Conservation (phyloP, 1,284 basidiomycete genomes). For the Moesziomyces aphidis region DNA sequence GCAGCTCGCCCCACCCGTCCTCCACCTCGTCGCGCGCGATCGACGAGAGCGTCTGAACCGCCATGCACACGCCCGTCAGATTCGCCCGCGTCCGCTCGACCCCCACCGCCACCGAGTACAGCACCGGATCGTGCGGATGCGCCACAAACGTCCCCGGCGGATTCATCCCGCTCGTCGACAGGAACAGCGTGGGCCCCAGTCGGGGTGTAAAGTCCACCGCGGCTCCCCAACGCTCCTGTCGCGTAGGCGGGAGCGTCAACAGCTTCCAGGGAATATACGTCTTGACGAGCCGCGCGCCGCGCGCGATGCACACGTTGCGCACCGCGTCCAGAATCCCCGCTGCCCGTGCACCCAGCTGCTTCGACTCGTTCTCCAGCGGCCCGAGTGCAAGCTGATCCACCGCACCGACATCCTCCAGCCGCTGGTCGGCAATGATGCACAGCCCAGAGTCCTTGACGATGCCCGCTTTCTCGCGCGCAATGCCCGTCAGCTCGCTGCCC, state of each 20-base stretch:
- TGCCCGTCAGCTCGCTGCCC: constrained; percentile 79
- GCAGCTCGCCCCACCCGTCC: constrained; percentile 55
- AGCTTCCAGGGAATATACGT: constrained; percentile 46
- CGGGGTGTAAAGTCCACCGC: constrained; percentile 30
- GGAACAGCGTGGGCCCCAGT: constrained; percentile 36
- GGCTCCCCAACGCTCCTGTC: constrained; percentile 25
- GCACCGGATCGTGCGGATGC: constrained; percentile 44
- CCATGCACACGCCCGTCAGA: constrained; percentile 55
- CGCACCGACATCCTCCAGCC: constrained; percentile 16
- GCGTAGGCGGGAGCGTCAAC: constrained; percentile 32
- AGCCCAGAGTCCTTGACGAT: constrained; percentile 79
- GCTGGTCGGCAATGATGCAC: constrained; percentile 76
- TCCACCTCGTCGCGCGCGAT: constrained; percentile 60
- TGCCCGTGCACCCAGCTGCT: constrained; percentile 30
- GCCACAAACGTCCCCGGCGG: constrained; percentile 47
- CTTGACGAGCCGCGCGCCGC: constrained; percentile 48
- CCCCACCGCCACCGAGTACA: constrained; percentile 24
- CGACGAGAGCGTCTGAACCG: constrained; percentile 61
- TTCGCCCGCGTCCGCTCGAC: constrained; percentile 54
- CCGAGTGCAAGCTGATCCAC: constrained; percentile 35
- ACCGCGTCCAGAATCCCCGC: constrained; percentile 51
- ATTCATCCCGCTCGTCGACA: constrained; percentile 43
- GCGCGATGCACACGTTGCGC: constrained; percentile 36
- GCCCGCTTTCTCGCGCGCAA: constrained; percentile 84
- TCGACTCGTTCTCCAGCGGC: constrained; percentile 40